Evolutionary conservation across 768 basidiomycete species (phyloP), one percentile per base, ranked within the genome.

Genomic region (Lyophyllum semitale): DNA sequence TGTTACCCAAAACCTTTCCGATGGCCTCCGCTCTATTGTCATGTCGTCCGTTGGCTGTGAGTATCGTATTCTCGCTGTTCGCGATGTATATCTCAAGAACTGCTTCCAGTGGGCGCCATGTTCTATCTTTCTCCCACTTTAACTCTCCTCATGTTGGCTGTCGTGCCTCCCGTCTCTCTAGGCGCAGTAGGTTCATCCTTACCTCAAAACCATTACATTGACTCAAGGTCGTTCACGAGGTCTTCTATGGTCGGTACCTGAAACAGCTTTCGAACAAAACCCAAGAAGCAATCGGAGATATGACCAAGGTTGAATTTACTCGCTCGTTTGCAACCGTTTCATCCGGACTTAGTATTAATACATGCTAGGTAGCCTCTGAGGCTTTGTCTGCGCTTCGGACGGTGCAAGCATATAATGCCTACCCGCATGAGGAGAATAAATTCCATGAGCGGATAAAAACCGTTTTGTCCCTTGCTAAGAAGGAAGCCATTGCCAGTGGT

Each of bases 211-310:
- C 2, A 15, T 7, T 30, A 32, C 26, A 12, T 22, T 30, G 18
- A n/a, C 51, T 45, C 13, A 20, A 25, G n/a, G 2, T n/a, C 9
- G 20, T 18, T 40, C 15, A 0, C 15, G 58, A 96, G 91, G 92
- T 98, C 12, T 91, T 94, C 68, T 99, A 99, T 64, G 95, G 96
- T 59, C 85, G 95, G 12, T 99, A 98, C 72, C 74, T 99, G 51
- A 93, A 95, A 68, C 89, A 87, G 57, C 82, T 99, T 3, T 93
- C 93, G 7, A 93, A 92, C 63, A 77, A 87, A 64, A 95, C 96
- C 6, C 96, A 99, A 69, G 94, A 95, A 64, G 93, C 95, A 1
- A 82, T 97, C 49, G 95, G 95, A 52, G 95, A 96, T 52, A 94
- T 96, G 95, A 93, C 94, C 29, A 95, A 79, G 70, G 75, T 76